Evolutionary conservation across 2,329 filamentous ascomycete species (phyloP).

Genomic region (Arthrobotrys pseudoclavata): DNA sequence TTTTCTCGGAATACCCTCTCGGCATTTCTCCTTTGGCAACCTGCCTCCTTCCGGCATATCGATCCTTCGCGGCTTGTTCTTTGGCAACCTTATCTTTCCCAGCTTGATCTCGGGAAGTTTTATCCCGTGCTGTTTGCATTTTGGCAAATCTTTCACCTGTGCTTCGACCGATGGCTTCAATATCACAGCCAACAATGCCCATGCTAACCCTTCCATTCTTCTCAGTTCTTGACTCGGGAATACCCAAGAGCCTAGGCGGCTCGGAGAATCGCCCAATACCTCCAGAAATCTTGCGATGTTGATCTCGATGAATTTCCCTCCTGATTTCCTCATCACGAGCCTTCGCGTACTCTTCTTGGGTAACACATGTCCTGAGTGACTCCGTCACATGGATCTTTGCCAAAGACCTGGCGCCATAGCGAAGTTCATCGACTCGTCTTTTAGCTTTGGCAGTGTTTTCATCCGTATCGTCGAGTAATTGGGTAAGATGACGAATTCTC

Average conservation of each 20-base stretch:
- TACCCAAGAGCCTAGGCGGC: not conserved
- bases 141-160: not conserved
- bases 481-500: not conserved
- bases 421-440: not conserved
- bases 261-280: not conserved
- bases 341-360: not conserved
- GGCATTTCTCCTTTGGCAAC: not conserved
- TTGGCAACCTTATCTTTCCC: not conserved
- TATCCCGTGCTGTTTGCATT: too few relatives aligned
- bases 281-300: constrained; percentile 6
- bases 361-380: not conserved
- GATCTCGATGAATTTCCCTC: not conserved
- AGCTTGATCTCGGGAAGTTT: not conserved
- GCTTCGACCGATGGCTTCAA: not conserved
- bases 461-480: not conserved
- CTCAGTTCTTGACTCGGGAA: not conserved
- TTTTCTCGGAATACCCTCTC: not conserved
- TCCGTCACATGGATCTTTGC: not conserved
- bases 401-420: not conserved
- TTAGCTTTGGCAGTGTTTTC: not conserved
- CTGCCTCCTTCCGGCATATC: not conserved
- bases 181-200: not conserved
- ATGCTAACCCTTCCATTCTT: not conserved
- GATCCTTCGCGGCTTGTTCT: not conserved
- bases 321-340: constrained; percentile 8